Conservation (phyloP, 306 rosid genomes). For the Rosa chinensis region DNA sequence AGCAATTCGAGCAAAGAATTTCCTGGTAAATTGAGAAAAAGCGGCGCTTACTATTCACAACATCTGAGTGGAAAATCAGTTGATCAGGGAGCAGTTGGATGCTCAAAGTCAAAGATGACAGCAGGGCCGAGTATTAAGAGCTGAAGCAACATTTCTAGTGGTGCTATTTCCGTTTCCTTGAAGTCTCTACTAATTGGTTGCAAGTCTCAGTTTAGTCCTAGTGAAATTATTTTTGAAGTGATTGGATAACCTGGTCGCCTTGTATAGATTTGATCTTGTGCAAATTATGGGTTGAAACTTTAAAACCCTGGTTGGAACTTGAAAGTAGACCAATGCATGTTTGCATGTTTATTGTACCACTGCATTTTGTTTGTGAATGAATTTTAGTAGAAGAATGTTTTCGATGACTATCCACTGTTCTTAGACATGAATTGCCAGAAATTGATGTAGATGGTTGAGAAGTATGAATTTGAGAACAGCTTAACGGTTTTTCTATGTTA, state of each 20-base stretch:
- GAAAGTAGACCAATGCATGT: conserved; percentile 17
- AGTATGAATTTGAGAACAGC: not conserved
- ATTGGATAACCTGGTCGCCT: conserved; percentile 25
- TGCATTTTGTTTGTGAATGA: conserved; percentile 21
- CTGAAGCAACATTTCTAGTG: conserved; percentile 26
- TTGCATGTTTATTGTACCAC: not conserved
- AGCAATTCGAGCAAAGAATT: conserved; percentile 59
- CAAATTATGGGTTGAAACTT: conserved; percentile 4
- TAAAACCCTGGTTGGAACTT: not conserved
- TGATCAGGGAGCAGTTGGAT: conserved; percentile 52
- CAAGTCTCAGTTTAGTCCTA: conserved; percentile 22
- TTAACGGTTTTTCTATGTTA: not conserved
- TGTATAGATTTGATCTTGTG: conserved; percentile 27
- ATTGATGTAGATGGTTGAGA: not conserved
- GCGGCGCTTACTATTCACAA: conserved; percentile 47
- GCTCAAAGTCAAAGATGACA: conserved; percentile 45
- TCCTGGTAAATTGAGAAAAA: conserved; percentile 62
- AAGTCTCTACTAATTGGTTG: conserved; percentile 26
- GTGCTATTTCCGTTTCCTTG: conserved; percentile 9
- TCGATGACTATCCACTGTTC: not conserved
- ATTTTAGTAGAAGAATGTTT: not conserved
- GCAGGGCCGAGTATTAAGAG: conserved; percentile 45
- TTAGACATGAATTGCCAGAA: not conserved
- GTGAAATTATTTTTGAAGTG: conserved; percentile 25
- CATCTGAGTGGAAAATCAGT: conserved; percentile 46